Evolutionary conservation across 148 eudicot species (phyloP).

Genomic region (Pouteria glomerata): DNA sequence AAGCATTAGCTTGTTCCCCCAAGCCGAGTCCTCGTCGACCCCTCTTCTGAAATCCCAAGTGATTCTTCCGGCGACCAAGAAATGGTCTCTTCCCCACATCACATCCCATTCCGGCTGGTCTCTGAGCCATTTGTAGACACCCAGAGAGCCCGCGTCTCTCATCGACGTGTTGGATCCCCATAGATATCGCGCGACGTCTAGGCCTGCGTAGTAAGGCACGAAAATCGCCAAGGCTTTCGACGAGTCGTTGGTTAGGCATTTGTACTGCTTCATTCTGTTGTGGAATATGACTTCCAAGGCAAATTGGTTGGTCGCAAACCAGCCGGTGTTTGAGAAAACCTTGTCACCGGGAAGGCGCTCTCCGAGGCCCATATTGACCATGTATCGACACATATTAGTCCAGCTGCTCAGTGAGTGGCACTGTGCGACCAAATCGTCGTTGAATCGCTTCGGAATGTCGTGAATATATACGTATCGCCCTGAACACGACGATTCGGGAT

Average conservation of each 20-base stretch:
- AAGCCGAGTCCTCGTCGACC: slow-evolving; percentile 24
- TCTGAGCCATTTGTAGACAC: slow-evolving; percentile 40
- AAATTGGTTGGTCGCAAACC: slow-evolving; percentile 64
- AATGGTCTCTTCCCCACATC: slow-evolving; percentile 62
- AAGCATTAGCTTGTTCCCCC: slow-evolving; percentile 62
- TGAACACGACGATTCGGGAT: slow-evolving; percentile 17
- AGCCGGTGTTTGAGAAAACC: slow-evolving; percentile 27
- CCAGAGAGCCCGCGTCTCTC: slow-evolving; percentile 40
- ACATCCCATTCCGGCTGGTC: slow-evolving; percentile 54
- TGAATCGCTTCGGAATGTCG: slow-evolving; percentile 48
- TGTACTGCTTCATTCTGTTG: slow-evolving; percentile 58
- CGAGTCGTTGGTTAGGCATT: slow-evolving; percentile 57
- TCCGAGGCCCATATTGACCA: slow-evolving; percentile 57
- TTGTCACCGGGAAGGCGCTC: slow-evolving; percentile 21
- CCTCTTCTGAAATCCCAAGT: slow-evolving; percentile 78
- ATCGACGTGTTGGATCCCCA: slow-evolving; percentile 20
- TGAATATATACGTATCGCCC: slow-evolving; percentile 62
- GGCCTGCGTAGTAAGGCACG: slow-evolving; percentile 69
- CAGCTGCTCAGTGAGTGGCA: slow-evolving; percentile 42
- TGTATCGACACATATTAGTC: slow-evolving; percentile 46
- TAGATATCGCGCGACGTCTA: slow-evolving; percentile 52
- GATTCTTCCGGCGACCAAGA: slow-evolving; percentile 63
- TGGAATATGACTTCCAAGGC: slow-evolving; percentile 61
- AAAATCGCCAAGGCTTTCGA: slow-evolving; percentile 56
- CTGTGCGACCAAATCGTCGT: slow-evolving; percentile 34